Conservation (phyloP, 129 eudicot species). For the Artemisia argyi region DNA sequence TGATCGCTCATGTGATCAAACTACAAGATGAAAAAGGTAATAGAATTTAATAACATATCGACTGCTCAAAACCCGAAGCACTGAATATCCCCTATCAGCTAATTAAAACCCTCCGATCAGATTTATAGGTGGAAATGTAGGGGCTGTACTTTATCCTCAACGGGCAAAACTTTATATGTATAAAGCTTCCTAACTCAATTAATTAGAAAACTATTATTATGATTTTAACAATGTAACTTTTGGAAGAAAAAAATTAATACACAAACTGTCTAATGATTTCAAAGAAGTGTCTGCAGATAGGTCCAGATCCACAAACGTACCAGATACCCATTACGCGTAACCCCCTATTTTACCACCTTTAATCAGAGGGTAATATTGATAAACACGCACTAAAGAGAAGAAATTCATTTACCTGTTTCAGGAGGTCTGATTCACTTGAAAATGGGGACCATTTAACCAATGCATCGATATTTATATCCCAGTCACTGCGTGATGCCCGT, state of each 20-base stretch:
- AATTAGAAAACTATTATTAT: too few relatives aligned
- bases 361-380: neutral
- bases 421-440: constrained; percentile 79
- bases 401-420: constrained; percentile 52
- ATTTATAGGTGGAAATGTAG: neutral
- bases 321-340: neutral
- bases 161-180: neutral
- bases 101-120: neutral
- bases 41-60: constrained; percentile 15
- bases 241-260: neutral
- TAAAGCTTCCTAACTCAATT: neutral
- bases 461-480: constrained; percentile 68
- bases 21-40: constrained; percentile 36
- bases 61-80: constrained; percentile 3
- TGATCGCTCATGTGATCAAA: constrained; percentile 77
- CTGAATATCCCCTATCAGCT: neutral
- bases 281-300: neutral
- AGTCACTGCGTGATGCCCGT: constrained; percentile 63
- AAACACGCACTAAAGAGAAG: neutral
- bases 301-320: neutral
- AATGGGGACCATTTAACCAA: constrained; percentile 88
- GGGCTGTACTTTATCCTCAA: neutral
- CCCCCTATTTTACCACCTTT: neutral
- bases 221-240: too few relatives aligned
- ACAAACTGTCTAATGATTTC: neutral